Conservation (phyloP, 371 early-diverging fungal species). For the Lichtheimia ramosa region DNA sequence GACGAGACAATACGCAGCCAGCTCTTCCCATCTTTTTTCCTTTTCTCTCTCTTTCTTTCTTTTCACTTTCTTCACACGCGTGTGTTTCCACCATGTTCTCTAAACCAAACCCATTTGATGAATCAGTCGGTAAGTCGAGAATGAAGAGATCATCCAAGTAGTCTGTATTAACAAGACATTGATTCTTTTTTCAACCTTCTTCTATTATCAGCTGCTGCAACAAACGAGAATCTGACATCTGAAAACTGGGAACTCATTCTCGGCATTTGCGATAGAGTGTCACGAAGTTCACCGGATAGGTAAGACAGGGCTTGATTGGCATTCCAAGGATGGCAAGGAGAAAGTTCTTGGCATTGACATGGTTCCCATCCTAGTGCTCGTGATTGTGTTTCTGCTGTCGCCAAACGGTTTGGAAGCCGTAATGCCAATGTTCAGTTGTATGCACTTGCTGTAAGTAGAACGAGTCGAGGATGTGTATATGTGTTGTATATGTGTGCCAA, state of each 20-base stretch:
- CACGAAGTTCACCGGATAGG: slow-evolving; percentile 50
- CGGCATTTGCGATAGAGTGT: slow-evolving; percentile 85
- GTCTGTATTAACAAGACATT: not conserved
- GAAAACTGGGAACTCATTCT: slow-evolving; percentile 94
- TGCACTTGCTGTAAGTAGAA: slow-evolving; percentile 64
- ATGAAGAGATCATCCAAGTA: not conserved
- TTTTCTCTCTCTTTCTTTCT: no score
- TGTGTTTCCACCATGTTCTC: slow-evolving; percentile 51
- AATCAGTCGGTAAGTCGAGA: slow-evolving; percentile 55
- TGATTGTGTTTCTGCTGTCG: slow-evolving; percentile 73
- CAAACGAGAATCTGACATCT: slow-evolving; percentile 85
- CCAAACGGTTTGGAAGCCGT: slow-evolving; percentile 71
- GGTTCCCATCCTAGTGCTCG: slow-evolving; percentile 47
- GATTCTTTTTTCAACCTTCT: not conserved
- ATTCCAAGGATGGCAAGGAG: slow-evolving; percentile 1
- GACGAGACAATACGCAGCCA: no score
- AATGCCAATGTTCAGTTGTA: slow-evolving; percentile 88
- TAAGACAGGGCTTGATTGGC: slow-evolving; percentile 13
- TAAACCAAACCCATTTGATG: slow-evolving; percentile 61
- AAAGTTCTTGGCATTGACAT: slow-evolving; percentile 10
- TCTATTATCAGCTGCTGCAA: slow-evolving; percentile 68
- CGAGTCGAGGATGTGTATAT: no score
- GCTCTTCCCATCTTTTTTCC: no score
- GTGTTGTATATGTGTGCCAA: no score
- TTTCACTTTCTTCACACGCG: no score